phyloP scores from a whole-genome alignment of 2,329 filamentous ascomycete species.

The Nigrospora oryzae region DNA sequence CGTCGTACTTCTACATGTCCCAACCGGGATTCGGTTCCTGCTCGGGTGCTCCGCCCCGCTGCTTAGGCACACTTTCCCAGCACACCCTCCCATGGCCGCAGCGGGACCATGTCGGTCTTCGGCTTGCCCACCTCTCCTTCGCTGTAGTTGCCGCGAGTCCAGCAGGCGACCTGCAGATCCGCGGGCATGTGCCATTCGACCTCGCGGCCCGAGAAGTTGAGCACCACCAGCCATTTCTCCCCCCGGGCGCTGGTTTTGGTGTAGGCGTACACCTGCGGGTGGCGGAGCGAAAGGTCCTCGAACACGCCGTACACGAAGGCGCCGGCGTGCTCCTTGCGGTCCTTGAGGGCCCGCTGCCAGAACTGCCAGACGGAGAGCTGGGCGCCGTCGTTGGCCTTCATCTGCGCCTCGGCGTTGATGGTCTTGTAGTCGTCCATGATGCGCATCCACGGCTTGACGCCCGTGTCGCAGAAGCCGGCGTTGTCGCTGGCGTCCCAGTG shows the following conservation, averaged over 20 bases:
- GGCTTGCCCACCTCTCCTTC: slow-evolving; percentile 14
- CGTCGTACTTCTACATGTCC: no score
- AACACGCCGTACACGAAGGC: slow-evolving; percentile 56
- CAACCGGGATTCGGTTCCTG: no score
- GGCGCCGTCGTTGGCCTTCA: slow-evolving; percentile 19
- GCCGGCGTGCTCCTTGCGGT: slow-evolving; percentile 47
- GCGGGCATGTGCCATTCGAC: slow-evolving; percentile 13
- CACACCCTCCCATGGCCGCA: slow-evolving; percentile 19
- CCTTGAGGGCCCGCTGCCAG: slow-evolving; percentile 46
- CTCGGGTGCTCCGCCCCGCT: no score
- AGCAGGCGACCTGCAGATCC: slow-evolving; percentile 12
- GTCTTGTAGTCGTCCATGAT: slow-evolving; percentile 42
- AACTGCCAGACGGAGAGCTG: slow-evolving; percentile 46
- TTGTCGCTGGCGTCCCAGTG: slow-evolving; percentile 51
- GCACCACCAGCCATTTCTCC: slow-evolving; percentile 18
- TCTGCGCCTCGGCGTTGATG: slow-evolving; percentile 51
- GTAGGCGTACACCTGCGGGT: slow-evolving; percentile 15
- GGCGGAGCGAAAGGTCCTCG: slow-evolving; percentile 19
- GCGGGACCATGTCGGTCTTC: slow-evolving; percentile 5
- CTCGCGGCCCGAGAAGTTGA: slow-evolving; percentile 18
- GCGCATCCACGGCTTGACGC: slow-evolving; percentile 50
- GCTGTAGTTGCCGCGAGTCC: slow-evolving; percentile 13
- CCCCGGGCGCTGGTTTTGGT: slow-evolving; percentile 12
- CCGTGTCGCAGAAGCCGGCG: slow-evolving; percentile 51
- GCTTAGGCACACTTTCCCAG: slow-evolving; percentile 7